A percentile compares a stretch with the other conserved stretches of the same genome.
phyloP scores from a whole-genome alignment of 768 basidiomycete genomes.

The Termitomyces sp. region DNA sequence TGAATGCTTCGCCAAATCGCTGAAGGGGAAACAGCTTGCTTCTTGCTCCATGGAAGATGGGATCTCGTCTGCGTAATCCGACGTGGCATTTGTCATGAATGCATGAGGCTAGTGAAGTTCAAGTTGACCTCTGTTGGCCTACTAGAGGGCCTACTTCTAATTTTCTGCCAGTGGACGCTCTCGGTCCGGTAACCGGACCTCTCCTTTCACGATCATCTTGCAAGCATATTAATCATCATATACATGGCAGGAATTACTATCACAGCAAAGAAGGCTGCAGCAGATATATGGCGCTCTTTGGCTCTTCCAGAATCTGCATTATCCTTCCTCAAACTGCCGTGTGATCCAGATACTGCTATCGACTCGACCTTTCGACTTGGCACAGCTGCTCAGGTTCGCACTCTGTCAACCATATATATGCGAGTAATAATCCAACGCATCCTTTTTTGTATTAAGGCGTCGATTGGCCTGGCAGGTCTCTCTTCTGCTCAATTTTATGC shows the following conservation, averaged over 20 bases:
- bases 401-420: no score
- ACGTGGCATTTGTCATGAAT: no score
- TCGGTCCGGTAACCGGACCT: no score
- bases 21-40: constrained; percentile 20
- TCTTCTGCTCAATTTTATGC: constrained; percentile 48
- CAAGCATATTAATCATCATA: no score
- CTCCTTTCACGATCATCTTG: no score
- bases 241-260: no score
- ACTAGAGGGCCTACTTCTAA: no score
- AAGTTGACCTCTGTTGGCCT: no score
- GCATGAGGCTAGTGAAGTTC: no score
- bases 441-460: constrained; percentile 30
- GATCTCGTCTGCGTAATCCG: no score
- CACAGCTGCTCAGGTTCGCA: constrained; percentile 45
- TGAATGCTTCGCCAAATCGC: constrained; percentile 24
- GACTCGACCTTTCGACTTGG: constrained; percentile 56
- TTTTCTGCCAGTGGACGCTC: no score
- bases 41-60: constrained; percentile 19
- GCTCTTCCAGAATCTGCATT: constrained; percentile 37
- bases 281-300: constrained; percentile 35
- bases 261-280: constrained; percentile 13
- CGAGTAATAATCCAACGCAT: background rate
- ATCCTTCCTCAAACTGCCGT: constrained; percentile 30
- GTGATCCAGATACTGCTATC: constrained; percentile 38
- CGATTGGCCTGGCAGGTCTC: constrained; percentile 49